phyloP scores from a whole-genome alignment of 2,329 filamentous ascomycete species.

The Alternaria solani region DNA sequence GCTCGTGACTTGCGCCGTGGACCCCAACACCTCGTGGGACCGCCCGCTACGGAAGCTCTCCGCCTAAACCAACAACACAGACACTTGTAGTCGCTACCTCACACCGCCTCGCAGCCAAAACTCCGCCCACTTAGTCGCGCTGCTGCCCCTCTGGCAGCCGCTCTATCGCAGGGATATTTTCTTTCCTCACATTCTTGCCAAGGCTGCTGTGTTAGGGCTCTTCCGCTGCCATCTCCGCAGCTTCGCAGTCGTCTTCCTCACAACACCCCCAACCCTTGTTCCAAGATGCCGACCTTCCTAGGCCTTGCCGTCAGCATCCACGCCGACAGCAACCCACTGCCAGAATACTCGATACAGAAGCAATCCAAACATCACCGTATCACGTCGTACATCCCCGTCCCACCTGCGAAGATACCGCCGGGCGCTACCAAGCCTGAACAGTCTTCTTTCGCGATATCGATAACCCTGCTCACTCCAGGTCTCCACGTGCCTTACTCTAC shows the following conservation, averaged over 20 bases:
- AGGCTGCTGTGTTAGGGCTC: slow-evolving; percentile 22
- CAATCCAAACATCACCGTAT: slow-evolving; percentile 91
- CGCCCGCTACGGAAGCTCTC: slow-evolving; percentile 19
- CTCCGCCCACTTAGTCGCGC: slow-evolving; percentile 22
- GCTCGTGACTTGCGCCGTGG: slow-evolving; percentile 13
- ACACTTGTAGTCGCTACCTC: slow-evolving; percentile 23
- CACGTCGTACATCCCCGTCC: slow-evolving; percentile 96
- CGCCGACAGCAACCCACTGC: slow-evolving; percentile 77
- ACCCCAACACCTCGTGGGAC: slow-evolving; percentile 15
- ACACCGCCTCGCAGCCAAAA: slow-evolving; percentile 17
- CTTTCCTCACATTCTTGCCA: slow-evolving; percentile 24
- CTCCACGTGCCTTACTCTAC: slow-evolving; percentile 92
- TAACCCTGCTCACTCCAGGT: slow-evolving; percentile 89
- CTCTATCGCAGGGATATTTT: slow-evolving; percentile 20
- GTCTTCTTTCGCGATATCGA: slow-evolving; percentile 96
- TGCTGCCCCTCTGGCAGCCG: slow-evolving; percentile 14
- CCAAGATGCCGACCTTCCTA: slow-evolving; percentile 87
- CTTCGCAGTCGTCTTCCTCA: slow-evolving; percentile 13
- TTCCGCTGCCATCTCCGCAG: slow-evolving; percentile 20
- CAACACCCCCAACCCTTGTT: slow-evolving; percentile 7
- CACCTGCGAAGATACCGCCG: slow-evolving; percentile 77
- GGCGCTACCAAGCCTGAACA: slow-evolving; percentile 81
- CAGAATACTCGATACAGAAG: slow-evolving; percentile 94
- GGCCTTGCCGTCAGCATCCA: slow-evolving; percentile 98
- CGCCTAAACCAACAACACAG: slow-evolving; percentile 23